Conservation (phyloP, 768 basidiomycete genomes). For the Trametes cinnabarina region DNA sequence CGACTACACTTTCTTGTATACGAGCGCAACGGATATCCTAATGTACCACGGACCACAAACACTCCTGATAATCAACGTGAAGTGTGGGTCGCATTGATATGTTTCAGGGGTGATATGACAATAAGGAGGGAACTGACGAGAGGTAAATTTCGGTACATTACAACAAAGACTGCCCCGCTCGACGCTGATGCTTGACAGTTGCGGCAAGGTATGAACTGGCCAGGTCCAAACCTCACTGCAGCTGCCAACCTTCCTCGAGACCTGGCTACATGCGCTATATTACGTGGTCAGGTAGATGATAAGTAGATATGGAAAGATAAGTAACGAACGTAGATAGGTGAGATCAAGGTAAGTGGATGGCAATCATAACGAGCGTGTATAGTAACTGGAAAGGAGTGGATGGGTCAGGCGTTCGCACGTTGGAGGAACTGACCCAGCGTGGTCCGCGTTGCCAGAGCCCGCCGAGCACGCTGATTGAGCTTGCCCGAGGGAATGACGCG, state of each 20-base stretch:
- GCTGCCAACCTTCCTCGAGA: neutral
- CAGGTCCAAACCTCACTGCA: neutral
- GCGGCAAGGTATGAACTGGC: neutral
- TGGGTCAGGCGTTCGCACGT: too few species aligned
- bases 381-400: neutral
- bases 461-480: neutral
- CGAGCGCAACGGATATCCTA: conserved; percentile 16
- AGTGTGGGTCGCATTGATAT: too few species aligned
- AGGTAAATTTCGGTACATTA: too few species aligned
- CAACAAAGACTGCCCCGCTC: too few species aligned
- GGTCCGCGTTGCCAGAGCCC: neutral
- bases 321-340: neutral
- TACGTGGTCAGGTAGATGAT: too few species aligned
- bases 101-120: too few species aligned
- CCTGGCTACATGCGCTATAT: neutral
- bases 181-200: neutral
- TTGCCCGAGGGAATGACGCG: neutral
- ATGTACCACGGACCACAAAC: conserved; percentile 1
- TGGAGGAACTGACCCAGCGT: neutral
- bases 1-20: conserved; percentile 12
- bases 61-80: too few species aligned
- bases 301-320: neutral
- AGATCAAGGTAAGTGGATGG: neutral
- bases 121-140: too few species aligned
- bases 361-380: neutral